phyloP scores from a whole-genome alignment of 805 yeast genomes.

The Suhomyces sp. region DNA sequence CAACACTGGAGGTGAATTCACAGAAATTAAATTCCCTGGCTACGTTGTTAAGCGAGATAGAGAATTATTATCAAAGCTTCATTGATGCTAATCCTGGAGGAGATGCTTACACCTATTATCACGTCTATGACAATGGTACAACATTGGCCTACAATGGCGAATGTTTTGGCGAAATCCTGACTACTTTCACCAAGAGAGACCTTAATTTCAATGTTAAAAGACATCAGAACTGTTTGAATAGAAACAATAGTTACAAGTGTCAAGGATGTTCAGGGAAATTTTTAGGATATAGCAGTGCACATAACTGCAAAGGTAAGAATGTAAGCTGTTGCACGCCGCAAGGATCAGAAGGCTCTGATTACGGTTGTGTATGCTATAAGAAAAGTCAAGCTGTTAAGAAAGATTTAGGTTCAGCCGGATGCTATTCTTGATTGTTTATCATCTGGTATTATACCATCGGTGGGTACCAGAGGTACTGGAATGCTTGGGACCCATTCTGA shows the following conservation, averaged over 20 bases:
- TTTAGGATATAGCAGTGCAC: neutral
- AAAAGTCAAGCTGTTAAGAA: neutral
- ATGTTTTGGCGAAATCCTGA: no score
- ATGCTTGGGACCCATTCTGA: no score
- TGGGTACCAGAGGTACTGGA: no score
- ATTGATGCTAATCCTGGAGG: neutral
- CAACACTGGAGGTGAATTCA: neutral
- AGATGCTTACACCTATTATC: neutral
- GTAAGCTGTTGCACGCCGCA: neutral
- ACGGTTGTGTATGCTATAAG: neutral
- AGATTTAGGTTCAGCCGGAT: neutral
- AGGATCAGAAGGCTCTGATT: neutral
- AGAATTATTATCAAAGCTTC: neutral
- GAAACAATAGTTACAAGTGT: neutral
- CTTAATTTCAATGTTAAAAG: neutral
- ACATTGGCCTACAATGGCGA: neutral
- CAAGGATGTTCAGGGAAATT: neutral
- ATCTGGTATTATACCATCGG: no score
- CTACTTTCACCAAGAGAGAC: neutral
- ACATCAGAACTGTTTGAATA: neutral
- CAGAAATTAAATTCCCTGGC: neutral
- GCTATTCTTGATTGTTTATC: neutral
- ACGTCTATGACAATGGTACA: neutral
- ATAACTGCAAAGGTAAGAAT: neutral
- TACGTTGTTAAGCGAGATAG: neutral